Base-by-base conservation (phyloP, 1,284 basidiomycete genomes). In the Ganoderma lingzhi region DNA sequence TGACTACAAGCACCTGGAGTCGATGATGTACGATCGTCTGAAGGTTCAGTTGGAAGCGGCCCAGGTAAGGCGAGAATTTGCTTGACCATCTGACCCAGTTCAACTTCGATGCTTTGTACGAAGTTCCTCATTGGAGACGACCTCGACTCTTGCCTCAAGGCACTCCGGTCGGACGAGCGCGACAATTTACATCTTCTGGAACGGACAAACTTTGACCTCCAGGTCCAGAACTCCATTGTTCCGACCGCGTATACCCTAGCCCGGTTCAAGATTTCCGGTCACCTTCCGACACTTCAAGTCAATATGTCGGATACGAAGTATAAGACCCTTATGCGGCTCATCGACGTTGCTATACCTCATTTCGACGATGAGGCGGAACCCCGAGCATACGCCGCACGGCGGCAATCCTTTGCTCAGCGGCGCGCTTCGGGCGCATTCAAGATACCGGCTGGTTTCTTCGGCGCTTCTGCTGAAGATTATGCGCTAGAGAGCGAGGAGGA, bases 221-320 rank as follows among this genome's bases (percentile, higher is more conserved):
- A 93, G 72, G 90, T 98, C 23, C 95, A 99, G 76, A 98, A 94
- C 78, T 98, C 96, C 2, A 99, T 99, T 74, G 91, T 98, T 41
- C 92, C 96, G 0, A 92, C 90, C 67, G 95, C 92, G 6, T 88
- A 94, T 48, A 97, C 90, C 73, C 86, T 99, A 58, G 91, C 97
- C 9, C 89, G 93, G 56, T 94, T 99, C 87, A 99, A 98, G 82
- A 87, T 99, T 65, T 91, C 95, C 1, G 98, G 97, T 12, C 93
- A 93, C 71, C 83, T 99, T 66, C 97, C 98, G 1, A 90, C 89
- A 56, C 85, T 99, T 6, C 92, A 95, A 76, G 87, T 98, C 79
- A 99, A 99, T 81, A 87, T 99, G 71, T 99, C 98, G 6, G 98
- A 99, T 76, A 87, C 87, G 30, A 99, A 99, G 82, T 99, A 99